Base-by-base conservation (phyloP, 176 grass and related monocot species). In the Triticum urartu region DNA sequence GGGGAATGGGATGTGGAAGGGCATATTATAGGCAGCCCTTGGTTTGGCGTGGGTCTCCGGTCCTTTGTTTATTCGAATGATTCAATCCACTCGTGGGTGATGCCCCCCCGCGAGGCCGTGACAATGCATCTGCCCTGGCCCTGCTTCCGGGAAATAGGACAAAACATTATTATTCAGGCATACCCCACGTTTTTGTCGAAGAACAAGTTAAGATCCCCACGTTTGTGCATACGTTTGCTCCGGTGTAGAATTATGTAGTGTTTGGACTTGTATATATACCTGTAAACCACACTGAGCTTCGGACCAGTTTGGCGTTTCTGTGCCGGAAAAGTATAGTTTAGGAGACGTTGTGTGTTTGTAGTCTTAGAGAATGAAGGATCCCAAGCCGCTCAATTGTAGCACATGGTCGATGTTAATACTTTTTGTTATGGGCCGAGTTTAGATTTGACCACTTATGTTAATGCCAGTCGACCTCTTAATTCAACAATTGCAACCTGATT, bases 11-110 rank as follows among this genome's bases (percentile, higher is more conserved):
- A 15, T 0, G 68, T 48, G 3, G 11, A 73, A 24, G 40, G 40
- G 4, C 15, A 22, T 87, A 59, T 25, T 84, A 91, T 91, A 91
- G 81, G 81, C 47, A 15, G 50, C 0, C 5, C 50, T 54, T 54
- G 18, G 71, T 38, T 74, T 63, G 77, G 14, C 20, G 9, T 52
- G 22, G 72, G 24, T 52, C 14, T 75, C 3, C 7, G 13, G 78
- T 70, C 58, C 13, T 83, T 54, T 86, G 50, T 64, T 66, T 83
- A 63, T 63, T 63, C 0, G 21, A 24, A 63, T 63, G 45, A 30
- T 30, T 75, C 45, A 52, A 75, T 32, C 43, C 0, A 20, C 43
- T 75, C n/a, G 4, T 12, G 21, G 68, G 21, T 5, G 36, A 13
- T 72, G 21, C 0, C n/a, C 17, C 40, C 6, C 12, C 14, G 45